phyloP scores from a whole-genome alignment of 441 rosid genomes.

The Kokia cookei region DNA sequence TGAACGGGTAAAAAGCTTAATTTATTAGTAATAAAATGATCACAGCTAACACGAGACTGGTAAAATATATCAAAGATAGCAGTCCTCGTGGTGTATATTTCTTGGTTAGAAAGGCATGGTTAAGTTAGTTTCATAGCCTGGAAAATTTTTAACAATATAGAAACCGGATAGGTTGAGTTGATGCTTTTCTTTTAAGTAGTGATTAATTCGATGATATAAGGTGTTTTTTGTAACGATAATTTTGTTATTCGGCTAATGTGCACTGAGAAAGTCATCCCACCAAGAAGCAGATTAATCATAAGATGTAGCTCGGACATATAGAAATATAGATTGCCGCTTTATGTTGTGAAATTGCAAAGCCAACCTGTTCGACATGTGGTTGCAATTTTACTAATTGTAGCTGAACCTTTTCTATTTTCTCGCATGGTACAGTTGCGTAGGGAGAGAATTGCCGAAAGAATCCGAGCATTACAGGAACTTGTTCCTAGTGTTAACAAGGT shows the following conservation, averaged over 20 bases:
- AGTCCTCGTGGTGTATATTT: background rate
- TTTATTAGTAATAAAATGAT: background rate
- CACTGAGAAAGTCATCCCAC: background rate
- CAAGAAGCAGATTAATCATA: background rate
- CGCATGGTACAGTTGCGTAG: slow-evolving; percentile 67
- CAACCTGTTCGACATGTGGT: background rate
- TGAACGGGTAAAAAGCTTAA: slow-evolving; percentile 59
- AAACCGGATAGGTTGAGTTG: background rate
- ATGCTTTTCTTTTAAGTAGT: background rate
- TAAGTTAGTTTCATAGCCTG: background rate
- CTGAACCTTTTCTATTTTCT: background rate
- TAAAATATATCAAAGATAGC: background rate
- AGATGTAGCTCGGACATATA: background rate
- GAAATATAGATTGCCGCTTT: background rate
- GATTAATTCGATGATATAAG: background rate
- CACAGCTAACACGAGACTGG: background rate
- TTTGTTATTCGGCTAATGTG: background rate
- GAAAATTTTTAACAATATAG: background rate
- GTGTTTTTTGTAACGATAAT: background rate
- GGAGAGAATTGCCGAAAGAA: slow-evolving; percentile 97
- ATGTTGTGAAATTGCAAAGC: background rate
- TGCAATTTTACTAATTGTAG: background rate
- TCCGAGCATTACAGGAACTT: slow-evolving; percentile 93
- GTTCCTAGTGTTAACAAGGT: slow-evolving; percentile 99
- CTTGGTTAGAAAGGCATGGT: background rate